Conservation (phyloP, 805 yeast genomes). For the Sugiyamaella marilandica region DNA sequence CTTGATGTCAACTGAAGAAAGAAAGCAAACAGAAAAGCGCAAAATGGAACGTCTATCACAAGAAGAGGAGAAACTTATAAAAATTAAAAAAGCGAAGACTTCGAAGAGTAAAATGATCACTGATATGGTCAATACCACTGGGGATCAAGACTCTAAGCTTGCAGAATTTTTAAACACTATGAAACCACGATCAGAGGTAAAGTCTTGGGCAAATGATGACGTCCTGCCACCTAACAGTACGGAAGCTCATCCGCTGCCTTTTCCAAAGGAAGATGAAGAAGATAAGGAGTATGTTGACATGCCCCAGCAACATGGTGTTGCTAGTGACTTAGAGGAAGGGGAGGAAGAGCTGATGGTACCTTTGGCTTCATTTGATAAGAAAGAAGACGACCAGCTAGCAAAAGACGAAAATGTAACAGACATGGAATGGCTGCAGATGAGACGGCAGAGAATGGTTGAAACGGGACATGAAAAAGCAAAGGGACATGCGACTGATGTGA, state of each 20-base stretch:
- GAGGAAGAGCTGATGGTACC: constrained; percentile 34
- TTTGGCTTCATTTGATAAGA: constrained; percentile 9
- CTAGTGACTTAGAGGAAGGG: constrained; percentile 39
- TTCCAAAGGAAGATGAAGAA: constrained; percentile 40
- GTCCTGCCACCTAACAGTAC: constrained; percentile 32
- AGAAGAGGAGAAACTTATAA: constrained; percentile 23
- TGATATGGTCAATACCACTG: constrained; percentile 7
- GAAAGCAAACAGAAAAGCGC: constrained; percentile 15
- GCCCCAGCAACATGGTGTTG: constrained; percentile 14
- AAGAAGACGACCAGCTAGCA: constrained; percentile 32
- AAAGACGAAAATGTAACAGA: constrained; percentile 58
- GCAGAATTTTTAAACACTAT: constrained; percentile 78
- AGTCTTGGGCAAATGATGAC: constrained; percentile 66
- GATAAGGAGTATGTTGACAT: constrained; percentile 39
- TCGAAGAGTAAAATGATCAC: background rate
- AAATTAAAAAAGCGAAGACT: constrained; percentile 38
- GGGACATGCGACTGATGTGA: background rate
- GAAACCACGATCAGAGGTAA: constrained; percentile 65
- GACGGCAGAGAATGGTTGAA: constrained; percentile 67
- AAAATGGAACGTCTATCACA: constrained; percentile 33
- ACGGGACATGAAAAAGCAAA: constrained; percentile 10
- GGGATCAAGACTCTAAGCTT: constrained; percentile 46
- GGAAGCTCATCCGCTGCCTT: constrained; percentile 8
- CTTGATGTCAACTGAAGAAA: constrained; percentile 35
- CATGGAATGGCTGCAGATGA: constrained; percentile 78